Evolutionary conservation across 805 yeast species (phyloP), one percentile per base, ranked within the genome.

Genomic region (Isabelozyma pseudorhagii): DNA sequence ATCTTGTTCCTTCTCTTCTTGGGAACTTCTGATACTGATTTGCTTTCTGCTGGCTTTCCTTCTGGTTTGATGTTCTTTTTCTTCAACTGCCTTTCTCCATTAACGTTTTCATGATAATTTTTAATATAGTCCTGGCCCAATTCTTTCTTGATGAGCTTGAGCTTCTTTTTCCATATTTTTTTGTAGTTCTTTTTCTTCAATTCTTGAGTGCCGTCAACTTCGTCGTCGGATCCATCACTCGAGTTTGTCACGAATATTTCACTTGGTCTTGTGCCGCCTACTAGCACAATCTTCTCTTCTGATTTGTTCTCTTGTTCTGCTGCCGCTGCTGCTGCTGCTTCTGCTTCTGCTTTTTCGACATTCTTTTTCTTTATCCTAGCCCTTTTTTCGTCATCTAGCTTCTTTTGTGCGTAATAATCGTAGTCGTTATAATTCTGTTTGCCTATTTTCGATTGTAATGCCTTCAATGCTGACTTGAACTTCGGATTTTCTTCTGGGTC

Each of bases 351-450:
- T 21, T 42, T 49, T n/a, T 44, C 45, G 4, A 41, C 41, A 25
- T 4, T 45, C 42, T 28, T 41, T 36, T 43, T 10, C 36, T 14
- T 14, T 41, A 25, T 25, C 18, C 18, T 34, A 15, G 18, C 45
- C 36, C 46, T 15, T 40, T 38, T 28, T 38, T 29, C 46, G 39
- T 42, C 43, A 10, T 54, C 59, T 27, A 49, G 51, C 45, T 60
- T 52, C 11, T 53, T 47, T 36, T 54, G 53, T 34, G 50, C 61
- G 50, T 65, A 70, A 52, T 73, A 74, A 54, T 72, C 75, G 50
- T 68, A 72, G 27, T 63, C 58, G 13, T 59, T 55, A 51, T 68
- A 67, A 44, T 69, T 67, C 41, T 66, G 66, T 48, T 60, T 63
- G 3, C 67, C 68, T 31, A 70, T 51, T 46, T 61, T 65, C 4